These are phyloP conservation scores for Orbilia blumenaviensis DNA, from an alignment of 2,329 filamentous ascomycete species.

Conservation along the genomic window DNA sequence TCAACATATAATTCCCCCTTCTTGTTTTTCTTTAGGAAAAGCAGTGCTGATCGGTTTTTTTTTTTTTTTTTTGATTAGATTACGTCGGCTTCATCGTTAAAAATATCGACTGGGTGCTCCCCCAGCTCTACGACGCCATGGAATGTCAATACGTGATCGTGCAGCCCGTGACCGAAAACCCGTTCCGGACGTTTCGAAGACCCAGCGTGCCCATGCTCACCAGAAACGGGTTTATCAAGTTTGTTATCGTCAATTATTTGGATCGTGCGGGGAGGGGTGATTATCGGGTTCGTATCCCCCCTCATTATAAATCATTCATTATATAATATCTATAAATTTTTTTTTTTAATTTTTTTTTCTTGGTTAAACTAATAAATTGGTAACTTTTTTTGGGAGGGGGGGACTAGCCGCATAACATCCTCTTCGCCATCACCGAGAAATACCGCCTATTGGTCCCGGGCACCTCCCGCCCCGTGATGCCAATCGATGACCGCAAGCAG, in stretches of 20 bases:
- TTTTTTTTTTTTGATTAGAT: not conserved
- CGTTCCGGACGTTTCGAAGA: constrained; percentile 36
- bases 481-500: constrained; percentile 31
- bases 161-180: constrained; percentile 10
- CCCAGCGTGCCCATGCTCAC: constrained; percentile 19
- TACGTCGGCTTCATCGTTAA: constrained; percentile 11
- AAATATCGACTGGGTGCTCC: constrained; percentile 25
- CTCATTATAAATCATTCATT: too few species aligned
- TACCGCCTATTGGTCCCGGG: constrained; percentile 36
- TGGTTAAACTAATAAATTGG: not conserved
- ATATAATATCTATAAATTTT: not conserved
- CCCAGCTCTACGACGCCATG: constrained; percentile 37
- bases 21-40: not conserved
- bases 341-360: not conserved
- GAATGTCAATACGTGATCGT: constrained; percentile 37
- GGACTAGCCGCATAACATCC: constrained; percentile 22
- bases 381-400: too few species aligned
- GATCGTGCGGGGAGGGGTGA: constrained; percentile 8
- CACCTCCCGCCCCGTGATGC: constrained; percentile 42
- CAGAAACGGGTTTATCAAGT: constrained; percentile 40
- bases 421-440: constrained; percentile 30
- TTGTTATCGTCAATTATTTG: constrained; percentile 38
- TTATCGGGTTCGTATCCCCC: constrained; percentile 6
- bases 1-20: not conserved
- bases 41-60: not conserved